phyloP scores from a whole-genome alignment of 176 grass and related monocot genomes.

The Ensete glaucum region DNA sequence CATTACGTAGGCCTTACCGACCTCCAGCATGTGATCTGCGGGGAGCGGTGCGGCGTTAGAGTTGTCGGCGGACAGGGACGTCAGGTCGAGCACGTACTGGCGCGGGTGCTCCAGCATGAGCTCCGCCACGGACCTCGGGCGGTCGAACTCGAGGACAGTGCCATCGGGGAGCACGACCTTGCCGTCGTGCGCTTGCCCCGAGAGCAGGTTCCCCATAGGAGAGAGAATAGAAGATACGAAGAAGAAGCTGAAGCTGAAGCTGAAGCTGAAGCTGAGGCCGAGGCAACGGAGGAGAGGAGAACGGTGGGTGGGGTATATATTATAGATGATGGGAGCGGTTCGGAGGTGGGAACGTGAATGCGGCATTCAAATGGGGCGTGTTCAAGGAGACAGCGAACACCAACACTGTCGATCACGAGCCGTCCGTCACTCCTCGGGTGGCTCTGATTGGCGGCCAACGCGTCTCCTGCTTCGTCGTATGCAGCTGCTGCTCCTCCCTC shows the following conservation, averaged over 20 bases:
- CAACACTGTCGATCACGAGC: too few relatives aligned
- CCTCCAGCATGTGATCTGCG: constrained; percentile 63
- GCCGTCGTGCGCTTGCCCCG: constrained; percentile 19
- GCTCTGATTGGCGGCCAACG: not conserved
- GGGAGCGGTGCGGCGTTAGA: constrained; percentile 52
- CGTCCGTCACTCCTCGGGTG: not conserved
- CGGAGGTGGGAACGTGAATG: not conserved
- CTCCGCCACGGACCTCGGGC: constrained; percentile 74
- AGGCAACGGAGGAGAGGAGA: not conserved
- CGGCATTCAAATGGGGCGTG: not conserved
- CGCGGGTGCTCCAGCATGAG: constrained; percentile 93
- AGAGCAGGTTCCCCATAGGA: not conserved
- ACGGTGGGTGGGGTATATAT: not conserved
- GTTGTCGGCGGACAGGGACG: constrained; percentile 9
- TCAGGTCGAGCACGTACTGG: constrained; percentile 78
- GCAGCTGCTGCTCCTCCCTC: not conserved
- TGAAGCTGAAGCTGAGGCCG: not conserved
- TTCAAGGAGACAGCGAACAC: too few relatives aligned
- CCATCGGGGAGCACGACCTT: constrained; percentile 86
- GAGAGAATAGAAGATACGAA: not conserved
- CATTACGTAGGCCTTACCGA: constrained; percentile 57
- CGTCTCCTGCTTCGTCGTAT: not conserved
- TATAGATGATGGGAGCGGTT: not conserved
- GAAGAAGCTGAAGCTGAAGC: not conserved
- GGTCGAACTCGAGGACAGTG: constrained; percentile 45